These are phyloP conservation scores for Mycena vulgaris DNA, from an alignment of 768 basidiomycete genomes.

Conservation along the genomic window DNA sequence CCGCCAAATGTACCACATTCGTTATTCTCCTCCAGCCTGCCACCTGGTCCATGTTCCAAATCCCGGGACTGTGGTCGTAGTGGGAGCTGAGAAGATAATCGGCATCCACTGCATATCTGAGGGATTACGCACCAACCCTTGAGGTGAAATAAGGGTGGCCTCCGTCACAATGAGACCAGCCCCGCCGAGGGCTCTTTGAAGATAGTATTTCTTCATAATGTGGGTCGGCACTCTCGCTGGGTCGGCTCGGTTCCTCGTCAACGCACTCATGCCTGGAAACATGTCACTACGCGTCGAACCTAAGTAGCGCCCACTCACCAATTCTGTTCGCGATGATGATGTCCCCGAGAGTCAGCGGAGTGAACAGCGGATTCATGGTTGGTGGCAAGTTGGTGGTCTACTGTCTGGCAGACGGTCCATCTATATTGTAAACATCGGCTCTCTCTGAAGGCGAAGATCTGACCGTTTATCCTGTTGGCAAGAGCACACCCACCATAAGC, in stretches of 20 bases:
- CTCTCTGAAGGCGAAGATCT: not conserved
- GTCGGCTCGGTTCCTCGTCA: slow-evolving; percentile 59
- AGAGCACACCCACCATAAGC: not conserved
- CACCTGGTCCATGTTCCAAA: slow-evolving; percentile 63
- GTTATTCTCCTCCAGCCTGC: slow-evolving; percentile 62
- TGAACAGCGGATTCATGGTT: slow-evolving; percentile 44
- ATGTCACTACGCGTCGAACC: not conserved
- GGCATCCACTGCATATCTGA: not conserved
- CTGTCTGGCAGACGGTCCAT: no score
- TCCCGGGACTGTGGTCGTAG: slow-evolving; percentile 62
- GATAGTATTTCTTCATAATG: slow-evolving; percentile 58
- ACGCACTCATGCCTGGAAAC: slow-evolving; percentile 49
- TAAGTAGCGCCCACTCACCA: slow-evolving; percentile 11
- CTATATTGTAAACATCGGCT: not conserved
- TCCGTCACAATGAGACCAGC: slow-evolving; percentile 60
- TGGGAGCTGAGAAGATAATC: slow-evolving; percentile 52
- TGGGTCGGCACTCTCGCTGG: slow-evolving; percentile 55
- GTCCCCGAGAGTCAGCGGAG: slow-evolving; percentile 55
- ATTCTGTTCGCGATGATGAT: slow-evolving; percentile 56
- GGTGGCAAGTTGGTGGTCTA: no score
- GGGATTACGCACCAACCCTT: slow-evolving; percentile 51
- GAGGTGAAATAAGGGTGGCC: slow-evolving; percentile 56
- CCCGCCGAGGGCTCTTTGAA: slow-evolving; percentile 56
- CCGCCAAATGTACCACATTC: slow-evolving; percentile 63
- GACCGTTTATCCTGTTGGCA: slow-evolving; percentile 9